Conservation (phyloP, 345 rosid species). For the Zanthoxylum bungeanum region DNA sequence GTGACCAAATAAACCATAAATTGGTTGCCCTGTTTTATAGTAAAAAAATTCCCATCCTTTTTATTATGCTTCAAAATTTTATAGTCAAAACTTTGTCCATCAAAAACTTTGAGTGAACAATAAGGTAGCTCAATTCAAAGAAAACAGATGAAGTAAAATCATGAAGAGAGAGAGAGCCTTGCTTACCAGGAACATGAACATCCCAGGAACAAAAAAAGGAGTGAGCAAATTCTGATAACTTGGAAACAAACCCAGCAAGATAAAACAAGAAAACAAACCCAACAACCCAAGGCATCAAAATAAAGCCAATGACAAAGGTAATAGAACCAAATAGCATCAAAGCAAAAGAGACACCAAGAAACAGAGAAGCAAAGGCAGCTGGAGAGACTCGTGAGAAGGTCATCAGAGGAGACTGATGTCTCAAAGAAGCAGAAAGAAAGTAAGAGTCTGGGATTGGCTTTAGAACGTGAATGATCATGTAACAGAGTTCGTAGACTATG, state of each 20-base stretch:
- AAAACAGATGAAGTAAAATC: too few relatives aligned
- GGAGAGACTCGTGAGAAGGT: slow-evolving; percentile 9
- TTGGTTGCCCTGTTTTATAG: too few relatives aligned
- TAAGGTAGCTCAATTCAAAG: too few relatives aligned
- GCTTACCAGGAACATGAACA: neutral
- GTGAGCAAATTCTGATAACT: neutral
- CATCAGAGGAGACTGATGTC: neutral
- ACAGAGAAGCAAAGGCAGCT: slow-evolving; percentile 15
- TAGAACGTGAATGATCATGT: slow-evolving; percentile 2
- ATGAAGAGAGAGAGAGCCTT: neutral
- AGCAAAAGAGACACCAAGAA: slow-evolving; percentile 12
- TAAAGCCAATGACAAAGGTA: slow-evolving; percentile 20
- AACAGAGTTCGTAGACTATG: slow-evolving; percentile 15
- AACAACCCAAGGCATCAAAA: slow-evolving; percentile 21
- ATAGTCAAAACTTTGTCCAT: too few relatives aligned
- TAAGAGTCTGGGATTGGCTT: slow-evolving; percentile 2
- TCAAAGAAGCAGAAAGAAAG: slow-evolving; percentile 7
- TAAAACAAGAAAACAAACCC: slow-evolving; percentile 10
- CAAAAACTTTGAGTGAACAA: too few relatives aligned
- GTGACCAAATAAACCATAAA: neutral
- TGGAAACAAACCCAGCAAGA: slow-evolving; percentile 9
- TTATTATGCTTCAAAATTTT: too few relatives aligned
- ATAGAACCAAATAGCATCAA: slow-evolving; percentile 25
- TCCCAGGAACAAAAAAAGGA: slow-evolving; percentile 2
- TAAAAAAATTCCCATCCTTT: too few relatives aligned